These are phyloP conservation scores for Cinnamomum chago DNA, from an alignment of 164 flowering plant species.

Conservation along the genomic window DNA sequence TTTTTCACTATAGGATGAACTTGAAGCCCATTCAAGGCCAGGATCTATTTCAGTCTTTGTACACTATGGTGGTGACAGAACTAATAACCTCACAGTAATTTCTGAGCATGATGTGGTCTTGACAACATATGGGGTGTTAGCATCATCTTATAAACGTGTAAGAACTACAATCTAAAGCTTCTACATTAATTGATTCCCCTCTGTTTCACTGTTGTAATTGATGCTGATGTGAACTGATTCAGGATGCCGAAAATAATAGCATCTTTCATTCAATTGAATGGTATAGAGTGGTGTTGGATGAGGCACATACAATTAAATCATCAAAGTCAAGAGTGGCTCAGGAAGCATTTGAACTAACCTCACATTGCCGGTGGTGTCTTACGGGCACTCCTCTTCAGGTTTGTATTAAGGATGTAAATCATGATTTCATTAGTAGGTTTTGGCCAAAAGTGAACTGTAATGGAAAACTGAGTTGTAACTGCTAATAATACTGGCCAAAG, in stretches of 20 bases:
- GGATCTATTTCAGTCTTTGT: conserved; percentile 59
- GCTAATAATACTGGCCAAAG: neutral
- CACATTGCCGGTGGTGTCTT: conserved; percentile 82
- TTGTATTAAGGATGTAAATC: neutral
- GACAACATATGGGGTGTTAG: conserved; percentile 76
- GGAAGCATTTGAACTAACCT: conserved; percentile 53
- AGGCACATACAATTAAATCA: conserved; percentile 79
- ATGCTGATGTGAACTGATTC: conserved; percentile 12
- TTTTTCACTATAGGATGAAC: conserved; percentile 55
- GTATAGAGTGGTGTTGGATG: conserved; percentile 80
- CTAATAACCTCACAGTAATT: conserved; percentile 40
- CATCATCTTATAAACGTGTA: conserved; percentile 52
- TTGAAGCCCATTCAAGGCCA: conserved; percentile 61
- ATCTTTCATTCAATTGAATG: conserved; percentile 61
- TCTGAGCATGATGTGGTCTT: conserved; percentile 66
- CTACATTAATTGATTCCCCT: neutral
- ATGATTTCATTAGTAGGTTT: neutral
- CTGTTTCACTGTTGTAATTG: conserved; percentile 4
- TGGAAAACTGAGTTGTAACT: neutral
- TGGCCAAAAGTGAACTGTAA: neutral
- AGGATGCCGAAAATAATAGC: conserved; percentile 42
- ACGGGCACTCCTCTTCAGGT: conserved; percentile 94
- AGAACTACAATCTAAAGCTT: conserved; percentile 2
- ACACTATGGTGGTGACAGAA: conserved; percentile 64
- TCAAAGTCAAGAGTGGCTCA: conserved; percentile 53